Evolutionary conservation across 2,329 filamentous ascomycete species (phyloP).

Genomic region (Diatrype stigma): DNA sequence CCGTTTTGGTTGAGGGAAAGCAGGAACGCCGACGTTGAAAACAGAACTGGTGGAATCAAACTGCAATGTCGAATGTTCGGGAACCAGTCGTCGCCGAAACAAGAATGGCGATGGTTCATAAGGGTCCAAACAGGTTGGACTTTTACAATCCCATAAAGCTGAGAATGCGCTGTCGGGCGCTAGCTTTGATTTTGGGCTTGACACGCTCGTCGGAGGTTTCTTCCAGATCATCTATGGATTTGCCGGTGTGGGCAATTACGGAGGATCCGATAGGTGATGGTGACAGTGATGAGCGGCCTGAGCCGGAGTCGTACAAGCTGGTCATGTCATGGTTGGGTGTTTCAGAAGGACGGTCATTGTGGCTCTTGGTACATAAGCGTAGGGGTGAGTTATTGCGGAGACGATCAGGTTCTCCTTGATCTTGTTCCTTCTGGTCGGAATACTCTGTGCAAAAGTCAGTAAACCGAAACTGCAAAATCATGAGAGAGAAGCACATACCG

Average conservation of each 20-base stretch:
- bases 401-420: conserved; percentile 1
- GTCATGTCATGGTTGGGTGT: conserved; percentile 4
- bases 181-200: background rate
- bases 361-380: background rate
- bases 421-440: conserved; percentile 14
- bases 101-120: background rate
- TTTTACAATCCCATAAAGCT: conserved; percentile 6
- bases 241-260: conserved; percentile 24
- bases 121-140: background rate
- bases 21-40: background rate
- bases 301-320: background rate
- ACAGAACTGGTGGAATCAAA: background rate
- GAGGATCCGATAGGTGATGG: conserved; percentile 17
- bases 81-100: background rate
- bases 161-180: conserved; percentile 10
- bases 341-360: background rate
- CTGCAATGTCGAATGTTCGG: background rate
- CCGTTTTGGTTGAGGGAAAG: background rate
- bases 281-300: conserved; percentile 5
- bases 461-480: background rate
- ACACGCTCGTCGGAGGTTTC: background rate
- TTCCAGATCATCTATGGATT: conserved; percentile 20
- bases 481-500: conserved; percentile 12
- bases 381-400: background rate
- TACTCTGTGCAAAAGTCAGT: conserved; percentile 13